Evolutionary conservation across 2,329 filamentous ascomycete genomes (phyloP).

Genomic region (Phyllosticta citrichinensis): DNA sequence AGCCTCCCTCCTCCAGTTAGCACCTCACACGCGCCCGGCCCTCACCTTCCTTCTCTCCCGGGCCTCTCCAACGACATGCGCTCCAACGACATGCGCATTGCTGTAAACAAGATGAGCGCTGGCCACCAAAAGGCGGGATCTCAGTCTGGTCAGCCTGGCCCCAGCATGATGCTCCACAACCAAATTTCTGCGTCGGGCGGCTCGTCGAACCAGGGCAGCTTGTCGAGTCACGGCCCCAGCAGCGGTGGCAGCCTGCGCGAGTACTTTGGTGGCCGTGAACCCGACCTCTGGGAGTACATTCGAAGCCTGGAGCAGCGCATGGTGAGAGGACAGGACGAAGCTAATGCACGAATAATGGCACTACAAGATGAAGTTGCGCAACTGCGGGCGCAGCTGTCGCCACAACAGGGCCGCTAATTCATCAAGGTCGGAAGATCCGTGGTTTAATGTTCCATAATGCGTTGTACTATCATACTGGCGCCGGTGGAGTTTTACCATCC

Average conservation of each 20-base stretch:
- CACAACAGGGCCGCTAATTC: slow-evolving; percentile 8
- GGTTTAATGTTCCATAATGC: slow-evolving; percentile 6
- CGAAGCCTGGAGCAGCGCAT: slow-evolving; percentile 54
- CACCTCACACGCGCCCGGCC: slow-evolving; percentile 27
- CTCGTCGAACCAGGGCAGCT: slow-evolving; percentile 40
- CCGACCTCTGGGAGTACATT: slow-evolving; percentile 61
- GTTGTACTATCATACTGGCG: slow-evolving; percentile 13
- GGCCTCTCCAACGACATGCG: slow-evolving; percentile 22
- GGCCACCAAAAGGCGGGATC: slow-evolving; percentile 15
- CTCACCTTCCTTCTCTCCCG: slow-evolving; percentile 33
- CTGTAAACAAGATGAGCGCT: slow-evolving; percentile 11
- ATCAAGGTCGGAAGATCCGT: background rate
- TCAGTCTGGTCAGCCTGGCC: slow-evolving; percentile 18
- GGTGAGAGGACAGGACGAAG: slow-evolving; percentile 37
- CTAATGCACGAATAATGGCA: slow-evolving; percentile 34
- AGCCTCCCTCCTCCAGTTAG: slow-evolving; percentile 29
- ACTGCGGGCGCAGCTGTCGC: slow-evolving; percentile 7
- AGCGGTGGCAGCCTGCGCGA: slow-evolving; percentile 55
- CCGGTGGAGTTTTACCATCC: slow-evolving; percentile 9
- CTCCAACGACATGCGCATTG: slow-evolving; percentile 15
- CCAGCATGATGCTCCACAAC: slow-evolving; percentile 34
- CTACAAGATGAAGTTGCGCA: slow-evolving; percentile 35
- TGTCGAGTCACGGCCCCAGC: slow-evolving; percentile 41
- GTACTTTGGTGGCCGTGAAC: slow-evolving; percentile 44
- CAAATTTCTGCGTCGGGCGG: slow-evolving; percentile 25